Conservation (phyloP, 257 asterid genomes). For the Salvia miltiorrhiza region DNA sequence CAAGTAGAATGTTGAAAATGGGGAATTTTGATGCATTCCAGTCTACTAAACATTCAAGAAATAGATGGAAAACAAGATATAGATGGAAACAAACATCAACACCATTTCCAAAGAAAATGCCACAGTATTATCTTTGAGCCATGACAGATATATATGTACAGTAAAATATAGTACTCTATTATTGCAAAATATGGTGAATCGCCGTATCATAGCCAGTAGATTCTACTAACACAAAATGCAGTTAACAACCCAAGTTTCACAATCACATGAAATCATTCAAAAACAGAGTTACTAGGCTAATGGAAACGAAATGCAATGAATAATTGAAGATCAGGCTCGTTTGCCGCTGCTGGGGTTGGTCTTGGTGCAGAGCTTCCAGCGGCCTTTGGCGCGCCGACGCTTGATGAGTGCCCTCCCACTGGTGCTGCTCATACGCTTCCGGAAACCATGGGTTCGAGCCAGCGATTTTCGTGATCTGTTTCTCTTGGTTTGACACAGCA, state of each 20-base stretch:
- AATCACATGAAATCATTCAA: not conserved
- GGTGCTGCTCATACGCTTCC: slow-evolving; percentile 91
- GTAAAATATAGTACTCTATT: too few species aligned
- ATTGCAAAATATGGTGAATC: too few species aligned
- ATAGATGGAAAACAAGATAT: too few species aligned
- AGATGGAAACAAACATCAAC: too few species aligned
- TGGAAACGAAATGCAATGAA: not conserved
- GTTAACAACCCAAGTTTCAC: not conserved
- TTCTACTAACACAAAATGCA: not conserved
- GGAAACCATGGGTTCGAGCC: slow-evolving; percentile 94
- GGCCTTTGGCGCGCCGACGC: slow-evolving; percentile 90
- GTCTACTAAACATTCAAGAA: too few species aligned
- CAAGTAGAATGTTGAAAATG: too few species aligned
- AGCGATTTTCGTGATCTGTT: slow-evolving; percentile 85
- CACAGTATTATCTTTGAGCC: too few species aligned
- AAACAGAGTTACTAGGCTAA: not conserved
- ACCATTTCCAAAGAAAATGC: too few species aligned
- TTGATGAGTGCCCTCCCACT: slow-evolving; percentile 62
- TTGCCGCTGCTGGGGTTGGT: slow-evolving; percentile 79
- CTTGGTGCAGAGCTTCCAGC: slow-evolving; percentile 79
- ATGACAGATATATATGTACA: too few species aligned
- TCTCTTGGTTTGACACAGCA: slow-evolving; percentile 88
- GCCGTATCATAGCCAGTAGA: not conserved
- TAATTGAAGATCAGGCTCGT: slow-evolving; percentile 45
- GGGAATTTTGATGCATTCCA: too few species aligned